A percentile compares a stretch with the other conserved stretches of the same genome.
Evolutionary conservation across 192 early-diverging fungal genomes (phyloP).

Genomic region (Diversispora eburnea): DNA sequence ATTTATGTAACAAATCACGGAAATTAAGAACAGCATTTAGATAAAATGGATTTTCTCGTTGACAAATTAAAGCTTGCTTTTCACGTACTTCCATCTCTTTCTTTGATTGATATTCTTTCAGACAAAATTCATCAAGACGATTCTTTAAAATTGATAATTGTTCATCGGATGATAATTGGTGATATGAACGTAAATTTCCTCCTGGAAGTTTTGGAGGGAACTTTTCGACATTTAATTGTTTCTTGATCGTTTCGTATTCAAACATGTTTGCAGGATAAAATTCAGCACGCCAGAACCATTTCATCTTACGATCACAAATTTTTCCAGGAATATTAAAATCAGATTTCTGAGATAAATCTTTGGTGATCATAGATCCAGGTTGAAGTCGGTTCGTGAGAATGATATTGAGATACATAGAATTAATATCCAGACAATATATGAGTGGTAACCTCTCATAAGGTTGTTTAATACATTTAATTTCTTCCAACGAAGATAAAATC

Average conservation of each 20-base stretch:
- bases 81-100: constrained; percentile 78
- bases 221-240: constrained; percentile 76
- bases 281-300: constrained; percentile 98
- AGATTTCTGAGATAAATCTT: constrained; percentile 83
- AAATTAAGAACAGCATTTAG: constrained; percentile 94
- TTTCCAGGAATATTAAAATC: constrained; percentile 89
- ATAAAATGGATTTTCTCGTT: constrained; percentile 97
- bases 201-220: constrained; percentile 65
- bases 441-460: constrained; percentile 74
- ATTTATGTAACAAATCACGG: constrained; percentile 96
- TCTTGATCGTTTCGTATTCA: constrained; percentile 83
- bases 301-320: constrained; percentile 88
- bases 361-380: constrained; percentile 91
- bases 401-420: constrained; percentile 99
- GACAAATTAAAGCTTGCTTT: constrained; percentile 90
- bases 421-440: constrained; percentile 98
- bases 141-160: constrained; percentile 70
- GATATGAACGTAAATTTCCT: constrained; percentile 56
- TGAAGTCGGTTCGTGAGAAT: constrained; percentile 97
- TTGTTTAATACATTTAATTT: constrained; percentile 70
- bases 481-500: constrained; percentile 63
- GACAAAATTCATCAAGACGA: constrained; percentile 80
- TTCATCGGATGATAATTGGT: constrained; percentile 62
- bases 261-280: constrained; percentile 84
- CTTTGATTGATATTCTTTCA: constrained; percentile 85